Evolutionary conservation across 139 green algal genomes (phyloP), one percentile per base, ranked within the genome.

Genomic region (Chlorella sp.): DNA sequence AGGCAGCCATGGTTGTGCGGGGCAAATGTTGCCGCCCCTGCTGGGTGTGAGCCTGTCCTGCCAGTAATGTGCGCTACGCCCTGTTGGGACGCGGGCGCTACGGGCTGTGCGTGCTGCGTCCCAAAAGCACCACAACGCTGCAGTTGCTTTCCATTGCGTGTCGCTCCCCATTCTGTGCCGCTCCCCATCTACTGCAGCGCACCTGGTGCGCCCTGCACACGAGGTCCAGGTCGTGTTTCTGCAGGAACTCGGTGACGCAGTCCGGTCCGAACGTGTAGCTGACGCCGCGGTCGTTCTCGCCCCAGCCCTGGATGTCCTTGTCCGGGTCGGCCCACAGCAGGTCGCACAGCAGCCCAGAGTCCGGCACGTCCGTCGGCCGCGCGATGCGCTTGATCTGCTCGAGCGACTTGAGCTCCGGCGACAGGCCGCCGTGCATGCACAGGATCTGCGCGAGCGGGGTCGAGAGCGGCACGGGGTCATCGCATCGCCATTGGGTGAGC

Each of bases 351-450:
- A 99, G 83, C 5, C 95, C 95, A 14, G 92, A 92, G 80, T 99
- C 95, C 1, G 95, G 95, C 31, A 99, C 96, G 67, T 99, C 95
- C 33, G 92, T 97, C 2, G 95, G 95, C 23, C 95, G 83, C 30
- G 91, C 85, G 60, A 99, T 94, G 59, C 94, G 90, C 80, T 98
- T 97, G 71, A 99, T 98, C 82, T 99, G 96, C 74, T 99, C 95
- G 72, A 99, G 78, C 0, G 83, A 91, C 80, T 99, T 97, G 29
- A 99, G 83, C 86, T 99, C 95, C 1, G 95, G 95, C 0, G 91
- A 98, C 35, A 99, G 85, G n/a, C 95, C 95, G 31, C 95, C 95
- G 77, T 99, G 95, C 92, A 99, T 99, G 88, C 95, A 99, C 55
- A 99, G 81, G 70, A 99, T 99, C 92, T 94, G 88, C 77, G n/a